Conservation (phyloP, 441 rosid genomes). For the Euphorbia celastroides region DNA sequence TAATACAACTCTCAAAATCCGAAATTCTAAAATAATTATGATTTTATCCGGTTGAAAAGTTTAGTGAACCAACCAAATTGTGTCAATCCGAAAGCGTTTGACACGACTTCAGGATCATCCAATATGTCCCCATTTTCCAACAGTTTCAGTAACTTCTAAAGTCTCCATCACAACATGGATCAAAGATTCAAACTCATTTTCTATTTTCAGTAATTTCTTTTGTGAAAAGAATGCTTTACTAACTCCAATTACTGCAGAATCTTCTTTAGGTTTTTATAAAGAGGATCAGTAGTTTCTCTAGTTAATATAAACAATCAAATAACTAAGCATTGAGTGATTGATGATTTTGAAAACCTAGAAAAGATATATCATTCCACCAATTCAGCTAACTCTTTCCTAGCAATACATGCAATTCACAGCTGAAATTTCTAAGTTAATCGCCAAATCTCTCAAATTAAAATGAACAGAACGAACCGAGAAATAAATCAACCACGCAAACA, state of each 20-base stretch:
- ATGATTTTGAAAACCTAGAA: background rate
- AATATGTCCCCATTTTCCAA: too few relatives aligned
- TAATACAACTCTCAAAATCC: too few relatives aligned
- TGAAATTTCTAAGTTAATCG: background rate
- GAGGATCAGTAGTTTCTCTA: too few relatives aligned
- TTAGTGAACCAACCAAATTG: too few relatives aligned
- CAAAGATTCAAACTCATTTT: background rate
- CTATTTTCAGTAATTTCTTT: background rate
- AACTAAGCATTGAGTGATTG: background rate
- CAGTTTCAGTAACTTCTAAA: background rate
- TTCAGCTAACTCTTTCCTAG: background rate
- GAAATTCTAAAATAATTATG: too few relatives aligned
- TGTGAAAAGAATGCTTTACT: constrained; percentile 7
- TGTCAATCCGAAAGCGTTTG: too few relatives aligned
- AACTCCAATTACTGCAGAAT: too few relatives aligned
- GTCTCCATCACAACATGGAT: background rate
- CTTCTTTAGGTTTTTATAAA: too few relatives aligned
- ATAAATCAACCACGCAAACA: background rate
- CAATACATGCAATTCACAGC: background rate
- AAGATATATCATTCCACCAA: background rate
- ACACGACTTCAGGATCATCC: too few relatives aligned
- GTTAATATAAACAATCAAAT: too few relatives aligned
- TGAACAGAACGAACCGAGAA: background rate
- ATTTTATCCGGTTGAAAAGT: too few relatives aligned
- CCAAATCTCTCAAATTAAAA: background rate